Evolutionary conservation across 495 filamentous ascomycete species (phyloP).

Genomic region (Aspergillus kassunensis): DNA sequence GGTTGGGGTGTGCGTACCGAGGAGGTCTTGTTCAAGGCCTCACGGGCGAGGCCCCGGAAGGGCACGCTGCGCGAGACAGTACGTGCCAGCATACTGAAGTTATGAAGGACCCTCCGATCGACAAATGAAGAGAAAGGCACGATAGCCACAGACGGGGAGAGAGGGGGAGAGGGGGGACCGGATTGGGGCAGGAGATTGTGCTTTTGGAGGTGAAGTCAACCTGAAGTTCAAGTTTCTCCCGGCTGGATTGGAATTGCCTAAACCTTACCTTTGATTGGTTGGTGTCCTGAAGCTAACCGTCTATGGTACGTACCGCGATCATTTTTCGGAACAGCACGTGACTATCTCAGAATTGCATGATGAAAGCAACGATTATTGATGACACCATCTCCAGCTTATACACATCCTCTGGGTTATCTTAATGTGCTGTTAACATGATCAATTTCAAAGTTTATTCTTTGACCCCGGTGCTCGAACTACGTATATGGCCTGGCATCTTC

Average conservation of each 20-base stretch:
- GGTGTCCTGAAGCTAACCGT: conserved; percentile 20
- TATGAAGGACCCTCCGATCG: conserved; percentile 39
- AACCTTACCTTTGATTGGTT: conserved; percentile 41
- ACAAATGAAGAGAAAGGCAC: conserved; percentile 30
- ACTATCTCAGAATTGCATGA: too few species aligned
- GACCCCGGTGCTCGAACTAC: too few species aligned
- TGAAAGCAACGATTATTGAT: too few species aligned
- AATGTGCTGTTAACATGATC: too few species aligned
- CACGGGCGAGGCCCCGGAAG: conserved; percentile 62
- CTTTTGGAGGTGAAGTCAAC: conserved; percentile 33
- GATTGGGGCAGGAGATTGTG: conserved; percentile 33
- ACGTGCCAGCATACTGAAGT: conserved; percentile 76
- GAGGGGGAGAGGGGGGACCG: conserved; percentile 23
- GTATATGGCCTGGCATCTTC: too few species aligned
- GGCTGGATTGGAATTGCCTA: conserved; percentile 35
- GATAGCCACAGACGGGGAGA: conserved; percentile 30
- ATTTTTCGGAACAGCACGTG: conserved; percentile 34
- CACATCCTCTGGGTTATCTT: too few species aligned
- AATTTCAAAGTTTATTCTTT: too few species aligned
- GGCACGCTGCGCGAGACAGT: conserved; percentile 77
- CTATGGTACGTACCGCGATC: conserved; percentile 42
- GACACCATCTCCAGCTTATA: too few species aligned
- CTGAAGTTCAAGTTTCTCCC: conserved; percentile 42
- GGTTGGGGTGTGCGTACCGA: conserved; percentile 40
- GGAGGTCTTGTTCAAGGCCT: conserved; percentile 46